Conservation (phyloP, 306 rosid genomes). For the Mimosa pudica region DNA sequence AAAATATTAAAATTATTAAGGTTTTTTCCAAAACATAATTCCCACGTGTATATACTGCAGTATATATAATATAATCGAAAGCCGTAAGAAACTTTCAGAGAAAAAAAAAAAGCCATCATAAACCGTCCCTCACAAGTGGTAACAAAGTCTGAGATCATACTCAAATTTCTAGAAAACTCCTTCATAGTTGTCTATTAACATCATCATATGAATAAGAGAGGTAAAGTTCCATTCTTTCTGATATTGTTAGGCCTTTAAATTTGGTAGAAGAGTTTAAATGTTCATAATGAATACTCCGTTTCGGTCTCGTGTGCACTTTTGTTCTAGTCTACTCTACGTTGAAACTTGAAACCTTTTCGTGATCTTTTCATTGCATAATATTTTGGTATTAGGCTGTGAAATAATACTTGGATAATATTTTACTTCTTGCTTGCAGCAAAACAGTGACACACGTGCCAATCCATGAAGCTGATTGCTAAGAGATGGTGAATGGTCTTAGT, state of each 20-base stretch:
- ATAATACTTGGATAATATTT: background rate
- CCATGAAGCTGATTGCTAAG: background rate
- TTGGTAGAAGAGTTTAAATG: background rate
- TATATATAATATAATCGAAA: too few relatives aligned
- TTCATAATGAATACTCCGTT: background rate
- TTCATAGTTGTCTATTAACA: too few relatives aligned
- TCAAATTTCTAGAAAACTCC: too few relatives aligned
- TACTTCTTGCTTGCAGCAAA: background rate
- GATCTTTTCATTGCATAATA: background rate
- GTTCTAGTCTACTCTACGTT: background rate
- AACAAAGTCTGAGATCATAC: too few relatives aligned
- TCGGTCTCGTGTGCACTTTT: slow-evolving; percentile 16
- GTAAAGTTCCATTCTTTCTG: slow-evolving; percentile 40
- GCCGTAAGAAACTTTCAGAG: too few relatives aligned
- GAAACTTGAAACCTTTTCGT: background rate
- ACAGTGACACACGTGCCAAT: background rate
- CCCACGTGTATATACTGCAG: too few relatives aligned
- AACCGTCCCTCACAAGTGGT: too few relatives aligned
- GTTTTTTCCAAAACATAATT: too few relatives aligned
- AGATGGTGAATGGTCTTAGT: background rate
- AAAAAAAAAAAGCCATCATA: too few relatives aligned
- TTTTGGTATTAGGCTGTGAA: background rate
- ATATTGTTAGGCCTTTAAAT: slow-evolving; percentile 57
- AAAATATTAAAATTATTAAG: too few relatives aligned
- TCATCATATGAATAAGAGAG: too few relatives aligned